Evolutionary conservation across 257 asterid genomes (phyloP).

Genomic region (Pogostemon cablin): DNA sequence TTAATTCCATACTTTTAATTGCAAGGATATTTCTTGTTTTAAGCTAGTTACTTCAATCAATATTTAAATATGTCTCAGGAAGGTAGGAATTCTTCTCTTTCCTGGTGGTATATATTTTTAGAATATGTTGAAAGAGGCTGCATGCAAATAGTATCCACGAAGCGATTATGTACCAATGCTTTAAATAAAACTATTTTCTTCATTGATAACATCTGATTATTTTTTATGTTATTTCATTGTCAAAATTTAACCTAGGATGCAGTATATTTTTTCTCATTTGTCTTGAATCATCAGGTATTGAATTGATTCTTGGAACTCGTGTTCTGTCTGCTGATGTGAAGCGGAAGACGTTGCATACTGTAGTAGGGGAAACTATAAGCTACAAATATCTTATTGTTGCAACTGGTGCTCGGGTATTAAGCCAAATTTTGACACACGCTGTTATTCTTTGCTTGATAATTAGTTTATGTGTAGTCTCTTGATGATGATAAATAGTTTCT

Average conservation of each 20-base stretch:
- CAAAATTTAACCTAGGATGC: not conserved
- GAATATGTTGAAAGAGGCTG: too few species aligned
- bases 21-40: not conserved
- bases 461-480: too few species aligned
- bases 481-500: too few species aligned
- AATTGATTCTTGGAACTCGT: constrained; percentile 81
- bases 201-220: too few species aligned
- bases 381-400: constrained; percentile 83
- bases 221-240: too few species aligned
- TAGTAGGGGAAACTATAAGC: constrained; percentile 86
- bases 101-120: too few species aligned
- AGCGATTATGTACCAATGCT: too few species aligned
- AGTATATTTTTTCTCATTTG: constrained; percentile 29
- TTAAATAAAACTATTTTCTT: too few species aligned
- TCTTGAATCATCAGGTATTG: constrained; percentile 56
- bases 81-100: not conserved
- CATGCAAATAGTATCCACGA: too few species aligned
- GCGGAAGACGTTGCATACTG: constrained; percentile 82
- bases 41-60: not conserved
- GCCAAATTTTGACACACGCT: constrained; percentile 26
- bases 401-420: constrained; percentile 96
- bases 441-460: too few species aligned
- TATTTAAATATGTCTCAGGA: not conserved
- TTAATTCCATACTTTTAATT: not conserved
- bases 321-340: constrained; percentile 80